These are phyloP conservation scores for Fraxinus platypoda DNA, from an alignment of 305 asterid genomes.

Conservation along the genomic window DNA sequence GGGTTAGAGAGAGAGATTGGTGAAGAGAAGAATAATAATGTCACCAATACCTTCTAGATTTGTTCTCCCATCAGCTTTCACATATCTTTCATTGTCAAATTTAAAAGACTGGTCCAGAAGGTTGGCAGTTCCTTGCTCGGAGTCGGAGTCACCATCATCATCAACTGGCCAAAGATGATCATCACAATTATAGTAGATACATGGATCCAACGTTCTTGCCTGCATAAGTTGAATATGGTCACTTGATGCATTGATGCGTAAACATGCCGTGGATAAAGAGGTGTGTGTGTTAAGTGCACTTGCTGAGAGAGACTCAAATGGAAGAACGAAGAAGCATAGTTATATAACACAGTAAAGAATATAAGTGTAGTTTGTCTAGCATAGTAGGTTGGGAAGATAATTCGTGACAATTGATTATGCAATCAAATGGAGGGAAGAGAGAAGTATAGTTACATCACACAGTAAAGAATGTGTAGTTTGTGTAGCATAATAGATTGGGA, in stretches of 20 bases:
- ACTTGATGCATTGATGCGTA: not conserved
- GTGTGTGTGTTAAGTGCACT: not conserved
- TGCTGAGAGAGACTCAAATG: not conserved
- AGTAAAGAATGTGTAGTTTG: not conserved
- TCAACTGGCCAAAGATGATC: conserved; percentile 58
- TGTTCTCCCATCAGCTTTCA: conserved; percentile 29
- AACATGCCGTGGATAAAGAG: not conserved
- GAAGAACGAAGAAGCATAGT: not conserved
- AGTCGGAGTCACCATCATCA: conserved; percentile 37
- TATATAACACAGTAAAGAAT: not conserved
- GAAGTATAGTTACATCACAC: not conserved
- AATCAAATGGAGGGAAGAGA: not conserved
- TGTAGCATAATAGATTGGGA: not conserved
- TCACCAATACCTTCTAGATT: conserved; percentile 46
- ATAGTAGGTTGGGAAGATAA: not conserved
- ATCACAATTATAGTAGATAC: conserved; percentile 64
- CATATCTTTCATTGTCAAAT: conserved; percentile 29
- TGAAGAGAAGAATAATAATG: not conserved
- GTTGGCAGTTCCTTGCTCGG: conserved; percentile 33
- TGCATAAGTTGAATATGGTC: conserved; percentile 26
- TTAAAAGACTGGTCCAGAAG: conserved; percentile 32
- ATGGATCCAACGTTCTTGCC: conserved; percentile 59
- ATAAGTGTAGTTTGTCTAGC: not conserved
- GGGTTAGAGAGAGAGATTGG: not conserved
- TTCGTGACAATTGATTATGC: conserved; percentile 3